phyloP scores from a whole-genome alignment of 2,329 filamentous ascomycete species.

The Penicillium sp. region DNA sequence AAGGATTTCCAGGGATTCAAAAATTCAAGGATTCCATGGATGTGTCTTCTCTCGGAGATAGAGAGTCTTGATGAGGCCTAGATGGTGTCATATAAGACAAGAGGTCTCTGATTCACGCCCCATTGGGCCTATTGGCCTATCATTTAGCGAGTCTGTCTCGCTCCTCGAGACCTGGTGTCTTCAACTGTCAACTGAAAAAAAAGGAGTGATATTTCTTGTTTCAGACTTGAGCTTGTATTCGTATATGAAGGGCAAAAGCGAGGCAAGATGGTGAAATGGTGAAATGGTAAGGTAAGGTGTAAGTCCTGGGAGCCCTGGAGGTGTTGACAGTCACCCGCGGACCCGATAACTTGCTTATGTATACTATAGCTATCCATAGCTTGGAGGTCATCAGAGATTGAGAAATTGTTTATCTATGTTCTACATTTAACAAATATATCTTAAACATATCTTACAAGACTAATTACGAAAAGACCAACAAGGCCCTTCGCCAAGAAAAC shows the following conservation, averaged over 20 bases:
- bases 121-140: neutral
- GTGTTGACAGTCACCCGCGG: too few relatives aligned
- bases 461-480: neutral
- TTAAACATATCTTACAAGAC: neutral
- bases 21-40: neutral
- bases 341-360: neutral
- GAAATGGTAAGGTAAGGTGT: neutral
- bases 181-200: neutral
- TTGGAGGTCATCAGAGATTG: neutral
- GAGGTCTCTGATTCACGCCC: neutral
- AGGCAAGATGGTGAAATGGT: neutral
- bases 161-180: neutral
- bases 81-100: neutral
- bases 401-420: neutral
- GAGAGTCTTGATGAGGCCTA: neutral
- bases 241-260: neutral
- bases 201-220: neutral
- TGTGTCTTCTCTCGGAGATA: neutral
- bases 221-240: neutral
- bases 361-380: neutral
- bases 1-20: neutral
- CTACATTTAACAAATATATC: neutral
- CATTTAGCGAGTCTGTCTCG: neutral
- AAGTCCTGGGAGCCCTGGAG: too few relatives aligned
- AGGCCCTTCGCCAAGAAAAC: constrained; percentile 8